Conservation (phyloP, 2,329 filamentous ascomycete species). For the Alternaria sp. region DNA sequence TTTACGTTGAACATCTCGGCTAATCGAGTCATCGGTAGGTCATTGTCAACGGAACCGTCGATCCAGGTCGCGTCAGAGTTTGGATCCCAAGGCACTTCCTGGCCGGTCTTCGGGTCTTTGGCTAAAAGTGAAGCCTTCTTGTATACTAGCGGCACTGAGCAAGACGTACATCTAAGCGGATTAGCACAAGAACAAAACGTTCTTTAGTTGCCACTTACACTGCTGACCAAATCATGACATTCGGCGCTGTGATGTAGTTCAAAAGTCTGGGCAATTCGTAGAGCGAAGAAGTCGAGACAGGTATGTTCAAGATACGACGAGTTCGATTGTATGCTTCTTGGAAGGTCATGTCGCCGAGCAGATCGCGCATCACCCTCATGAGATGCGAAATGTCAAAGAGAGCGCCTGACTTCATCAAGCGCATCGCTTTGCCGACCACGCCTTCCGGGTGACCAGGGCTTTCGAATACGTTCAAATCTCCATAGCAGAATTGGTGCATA, state of each 20-base stretch:
- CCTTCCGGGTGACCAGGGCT: constrained; percentile 67
- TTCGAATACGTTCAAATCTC: constrained; percentile 84
- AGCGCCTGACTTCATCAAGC: constrained; percentile 81
- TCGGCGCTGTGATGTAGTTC: constrained; percentile 92
- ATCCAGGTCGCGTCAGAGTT: constrained; percentile 83
- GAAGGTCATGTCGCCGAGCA: constrained; percentile 91
- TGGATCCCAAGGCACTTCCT: constrained; percentile 84
- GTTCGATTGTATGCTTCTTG: constrained; percentile 97
- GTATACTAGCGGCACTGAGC: constrained; percentile 89
- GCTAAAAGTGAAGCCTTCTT: constrained; percentile 79
- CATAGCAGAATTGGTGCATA: constrained; percentile 75
- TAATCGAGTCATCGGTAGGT: constrained; percentile 87
- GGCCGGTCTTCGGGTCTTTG: constrained; percentile 83
- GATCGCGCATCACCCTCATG: constrained; percentile 78
- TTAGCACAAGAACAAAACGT: constrained; percentile 14
- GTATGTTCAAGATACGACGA: constrained; percentile 89
- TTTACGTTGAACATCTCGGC: constrained; percentile 98
- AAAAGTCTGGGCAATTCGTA: constrained; percentile 87
- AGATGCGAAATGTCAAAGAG: constrained; percentile 88
- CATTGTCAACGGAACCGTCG: constrained; percentile 93
- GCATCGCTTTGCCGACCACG: constrained; percentile 72
- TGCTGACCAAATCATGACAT: constrained; percentile 95
- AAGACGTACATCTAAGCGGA: constrained; percentile 75
- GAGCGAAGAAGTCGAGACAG: constrained; percentile 85
- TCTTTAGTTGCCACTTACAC: constrained; percentile 62